Evolutionary conservation across 2,329 filamentous ascomycete genomes (phyloP), one percentile per base, ranked within the genome.

Genomic region (Boeremia exigua): DNA sequence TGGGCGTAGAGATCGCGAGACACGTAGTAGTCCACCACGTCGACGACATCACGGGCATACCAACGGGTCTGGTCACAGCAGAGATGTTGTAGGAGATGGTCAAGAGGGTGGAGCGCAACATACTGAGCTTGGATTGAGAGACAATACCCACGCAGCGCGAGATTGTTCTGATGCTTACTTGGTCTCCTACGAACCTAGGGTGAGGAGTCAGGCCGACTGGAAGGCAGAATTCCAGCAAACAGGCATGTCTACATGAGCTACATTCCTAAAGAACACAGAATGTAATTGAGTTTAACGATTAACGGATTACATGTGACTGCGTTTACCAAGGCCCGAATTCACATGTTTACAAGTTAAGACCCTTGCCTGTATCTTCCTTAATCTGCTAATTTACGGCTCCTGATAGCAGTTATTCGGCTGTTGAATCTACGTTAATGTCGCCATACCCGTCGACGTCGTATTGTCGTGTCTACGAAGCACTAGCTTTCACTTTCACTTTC

Each of bases 1-100:
- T 23, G 28, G 32, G 27, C 19, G 14, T 19, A n/a, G 25, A 45
- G 15, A 25, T 36, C 15, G 46, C 45, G 40, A 48, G 15, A 25
- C 49, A 53, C 34, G 34, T 57, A n/a, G 47, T 56, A 27, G 37
- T 56, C 29, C 53, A 51, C 42, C 53, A 56, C 32, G 15, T 56
- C 42, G 47, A 47, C 53, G 43, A 56, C 4, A 33, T 32, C 10
- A 56, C 53, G 27, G 42, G 42, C 53, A 48, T 5, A 33, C 15
- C 47, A 43, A 56, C 48, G 32, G 47, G 48, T 17, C 37, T 51
- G 12, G 32, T n/a, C 7, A 56, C 43, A 17, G 30, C 51, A 27
- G 42, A 51, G 53, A 51, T 29, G 27, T 15, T 38, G 25, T 47
- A 51, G 17, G 48, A 43, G 37, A 46, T 25, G 23, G 37, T 37